Evolutionary conservation across 192 early-diverging fungal genomes (phyloP), one percentile per base, ranked within the genome.

Genomic region (Chytriomyces sp.): DNA sequence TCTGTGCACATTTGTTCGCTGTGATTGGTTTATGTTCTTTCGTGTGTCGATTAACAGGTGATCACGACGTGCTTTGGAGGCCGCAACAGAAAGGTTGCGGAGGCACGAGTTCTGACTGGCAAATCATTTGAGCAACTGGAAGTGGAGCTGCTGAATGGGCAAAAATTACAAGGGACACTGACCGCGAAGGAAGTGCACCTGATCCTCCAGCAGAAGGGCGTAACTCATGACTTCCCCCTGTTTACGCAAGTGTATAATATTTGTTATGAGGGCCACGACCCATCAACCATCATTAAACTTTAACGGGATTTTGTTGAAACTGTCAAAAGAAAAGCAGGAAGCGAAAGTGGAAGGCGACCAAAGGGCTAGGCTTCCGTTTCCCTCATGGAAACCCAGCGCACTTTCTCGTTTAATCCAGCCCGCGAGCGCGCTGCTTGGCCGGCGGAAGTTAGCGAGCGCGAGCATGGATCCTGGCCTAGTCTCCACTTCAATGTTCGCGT

Each of bases 11-110:
- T 14, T 19, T 1, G 1, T 68, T n/a, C 28, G 59, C 22, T 31
- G 7, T 64, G n/a, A 19, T 14, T 22, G 17, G 22, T n/a, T 49
- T 22, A 49, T 49, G 10, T 49, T 49, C n/a, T 49, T 49, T n/a
- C n/a, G n/a, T n/a, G n/a, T n/a, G n/a, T 49, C 22, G 2, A 22
- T 49, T n/a, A 14, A 3, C 36, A 78, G 64, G 77, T 85, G 0
- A 97, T 99, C 66, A 96, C 97, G 1, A 96, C 94, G 26, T 95
- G 96, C 85, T 93, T 90, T 71, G 97, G 97, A 72, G 97, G 97
- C n/a, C 88, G 96, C 55, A 97, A 99, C 85, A 87, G 95, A 49
- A 89, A 89, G 63, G 89, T 98, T 52, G 95, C 95, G 0, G 96
- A 98, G 75, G 94, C 93, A 6, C 91, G 90, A 77, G 93, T 95